Conservation (phyloP, 1,284 basidiomycete genomes). For the Ceratobasidium theobromae region DNA sequence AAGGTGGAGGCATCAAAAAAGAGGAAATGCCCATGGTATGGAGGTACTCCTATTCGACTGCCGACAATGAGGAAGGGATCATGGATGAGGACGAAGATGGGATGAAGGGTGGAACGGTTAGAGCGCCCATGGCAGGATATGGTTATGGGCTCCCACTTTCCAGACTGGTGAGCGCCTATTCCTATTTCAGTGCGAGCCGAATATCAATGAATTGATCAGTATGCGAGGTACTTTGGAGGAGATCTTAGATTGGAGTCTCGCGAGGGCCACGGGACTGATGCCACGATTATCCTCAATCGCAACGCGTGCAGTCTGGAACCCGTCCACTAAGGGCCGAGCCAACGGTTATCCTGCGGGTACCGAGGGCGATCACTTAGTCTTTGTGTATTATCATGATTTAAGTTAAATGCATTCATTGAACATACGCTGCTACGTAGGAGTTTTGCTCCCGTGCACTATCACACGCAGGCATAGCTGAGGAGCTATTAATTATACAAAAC, state of each 20-base stretch:
- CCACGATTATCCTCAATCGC: slow-evolving; percentile 26
- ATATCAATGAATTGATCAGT: not conserved
- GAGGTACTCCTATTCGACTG: slow-evolving; percentile 28
- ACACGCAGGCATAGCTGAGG: too few species aligned
- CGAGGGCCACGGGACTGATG: slow-evolving; percentile 25
- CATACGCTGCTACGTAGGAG: too few species aligned
- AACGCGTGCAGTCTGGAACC: slow-evolving; percentile 28
- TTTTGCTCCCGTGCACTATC: too few species aligned
- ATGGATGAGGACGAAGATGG: slow-evolving; percentile 26
- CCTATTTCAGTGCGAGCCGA: not conserved
- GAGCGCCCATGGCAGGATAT: slow-evolving; percentile 27
- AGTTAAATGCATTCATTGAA: too few species aligned
- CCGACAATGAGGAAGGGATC: slow-evolving; percentile 2
- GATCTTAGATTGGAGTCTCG: slow-evolving; percentile 25
- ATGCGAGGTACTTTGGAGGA: slow-evolving; percentile 31
- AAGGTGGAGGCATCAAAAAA: slow-evolving; percentile 20
- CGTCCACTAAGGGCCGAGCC: slow-evolving; percentile 11
- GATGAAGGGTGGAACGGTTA: slow-evolving; percentile 27
- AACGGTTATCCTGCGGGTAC: too few species aligned
- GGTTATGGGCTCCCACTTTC: slow-evolving; percentile 28
- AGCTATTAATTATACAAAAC: too few species aligned
- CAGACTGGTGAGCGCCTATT: slow-evolving; percentile 17
- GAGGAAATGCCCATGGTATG: slow-evolving; percentile 24
- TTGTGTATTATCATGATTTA: too few species aligned
- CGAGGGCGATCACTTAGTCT: too few species aligned